phyloP scores from a whole-genome alignment of 2,329 filamentous ascomycete species.

The Fusarium abutilonis region DNA sequence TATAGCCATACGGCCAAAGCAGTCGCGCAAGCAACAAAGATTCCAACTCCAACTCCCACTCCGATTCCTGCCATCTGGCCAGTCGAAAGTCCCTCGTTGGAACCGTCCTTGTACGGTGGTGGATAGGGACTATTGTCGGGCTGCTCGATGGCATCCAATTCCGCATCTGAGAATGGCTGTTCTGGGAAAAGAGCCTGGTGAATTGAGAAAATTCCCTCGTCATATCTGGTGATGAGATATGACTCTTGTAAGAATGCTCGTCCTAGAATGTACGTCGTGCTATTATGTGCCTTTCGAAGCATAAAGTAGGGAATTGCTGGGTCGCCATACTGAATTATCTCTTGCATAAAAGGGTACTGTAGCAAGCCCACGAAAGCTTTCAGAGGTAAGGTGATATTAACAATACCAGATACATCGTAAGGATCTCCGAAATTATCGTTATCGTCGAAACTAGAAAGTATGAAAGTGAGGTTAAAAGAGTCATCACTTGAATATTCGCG shows the following conservation, averaged over 20 bases:
- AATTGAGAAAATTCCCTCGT: conserved; percentile 62
- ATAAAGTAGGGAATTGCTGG: conserved; percentile 70
- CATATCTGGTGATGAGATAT: conserved; percentile 67
- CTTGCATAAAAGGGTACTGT: conserved; percentile 60
- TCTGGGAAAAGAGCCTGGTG: conserved; percentile 65
- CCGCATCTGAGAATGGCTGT: conserved; percentile 53
- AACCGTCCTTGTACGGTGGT: conserved; percentile 36
- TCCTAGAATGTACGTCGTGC: conserved; percentile 69
- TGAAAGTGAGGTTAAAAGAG: conserved; percentile 66
- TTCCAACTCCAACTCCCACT: conserved; percentile 55
- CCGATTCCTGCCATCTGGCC: conserved; percentile 59
- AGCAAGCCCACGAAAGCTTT: conserved; percentile 61
- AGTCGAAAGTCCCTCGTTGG: conserved; percentile 49
- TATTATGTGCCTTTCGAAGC: conserved; percentile 64
- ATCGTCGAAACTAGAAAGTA: conserved; percentile 65
- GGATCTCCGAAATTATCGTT: conserved; percentile 62
- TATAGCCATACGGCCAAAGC: conserved; percentile 48
- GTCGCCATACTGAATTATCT: conserved; percentile 56
- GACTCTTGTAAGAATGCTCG: conserved; percentile 77
- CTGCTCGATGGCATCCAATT: conserved; percentile 55
- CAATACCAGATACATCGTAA: conserved; percentile 59
- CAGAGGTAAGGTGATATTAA: conserved; percentile 65
- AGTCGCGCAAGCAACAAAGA: conserved; percentile 46
- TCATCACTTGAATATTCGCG: conserved; percentile 55
- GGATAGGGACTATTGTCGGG: conserved; percentile 60